Evolutionary conservation across 306 rosid species (phyloP).

Genomic region (Gastrolobium villosum): DNA sequence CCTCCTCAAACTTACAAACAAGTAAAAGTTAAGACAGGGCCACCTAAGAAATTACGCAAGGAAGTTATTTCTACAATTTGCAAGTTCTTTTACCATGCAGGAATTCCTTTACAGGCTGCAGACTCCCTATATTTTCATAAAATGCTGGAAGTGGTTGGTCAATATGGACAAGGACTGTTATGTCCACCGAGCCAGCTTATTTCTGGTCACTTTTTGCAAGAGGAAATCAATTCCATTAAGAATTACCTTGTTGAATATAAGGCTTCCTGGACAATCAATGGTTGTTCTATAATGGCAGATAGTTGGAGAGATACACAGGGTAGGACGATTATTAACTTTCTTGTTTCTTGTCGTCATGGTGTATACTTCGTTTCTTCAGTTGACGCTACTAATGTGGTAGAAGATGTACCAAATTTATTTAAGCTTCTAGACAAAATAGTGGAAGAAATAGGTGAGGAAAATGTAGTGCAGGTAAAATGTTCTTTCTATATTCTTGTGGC

Average conservation of each 20-base stretch:
- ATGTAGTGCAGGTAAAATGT: conserved; percentile 89
- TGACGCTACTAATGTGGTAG: conserved; percentile 76
- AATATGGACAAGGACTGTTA: conserved; percentile 78
- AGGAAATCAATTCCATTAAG: conserved; percentile 77
- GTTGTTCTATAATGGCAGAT: conserved; percentile 89
- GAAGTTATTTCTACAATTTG: conserved; percentile 89
- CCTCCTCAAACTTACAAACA: conserved; percentile 74
- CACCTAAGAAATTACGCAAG: conserved; percentile 70
- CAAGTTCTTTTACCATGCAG: conserved; percentile 93
- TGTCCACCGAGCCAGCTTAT: conserved; percentile 79
- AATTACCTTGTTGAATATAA: conserved; percentile 74
- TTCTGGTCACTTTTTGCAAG: conserved; percentile 77
- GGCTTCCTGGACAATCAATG: conserved; percentile 90
- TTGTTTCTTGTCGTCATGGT: conserved; percentile 87
- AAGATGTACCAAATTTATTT: conserved; percentile 81
- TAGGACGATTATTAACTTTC: conserved; percentile 75
- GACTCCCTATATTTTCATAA: conserved; percentile 84
- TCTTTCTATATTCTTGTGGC: conserved; percentile 49
- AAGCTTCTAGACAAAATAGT: conserved; percentile 84
- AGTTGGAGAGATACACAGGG: conserved; percentile 86
- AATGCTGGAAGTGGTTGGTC: conserved; percentile 92
- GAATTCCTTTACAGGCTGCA: conserved; percentile 89
- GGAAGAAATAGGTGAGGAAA: conserved; percentile 92
- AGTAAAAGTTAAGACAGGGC: conserved; percentile 63
- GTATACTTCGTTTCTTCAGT: conserved; percentile 84